These are phyloP conservation scores for Diaporthe humulicola DNA, from an alignment of 2,329 filamentous ascomycete species.

Conservation along the genomic window DNA sequence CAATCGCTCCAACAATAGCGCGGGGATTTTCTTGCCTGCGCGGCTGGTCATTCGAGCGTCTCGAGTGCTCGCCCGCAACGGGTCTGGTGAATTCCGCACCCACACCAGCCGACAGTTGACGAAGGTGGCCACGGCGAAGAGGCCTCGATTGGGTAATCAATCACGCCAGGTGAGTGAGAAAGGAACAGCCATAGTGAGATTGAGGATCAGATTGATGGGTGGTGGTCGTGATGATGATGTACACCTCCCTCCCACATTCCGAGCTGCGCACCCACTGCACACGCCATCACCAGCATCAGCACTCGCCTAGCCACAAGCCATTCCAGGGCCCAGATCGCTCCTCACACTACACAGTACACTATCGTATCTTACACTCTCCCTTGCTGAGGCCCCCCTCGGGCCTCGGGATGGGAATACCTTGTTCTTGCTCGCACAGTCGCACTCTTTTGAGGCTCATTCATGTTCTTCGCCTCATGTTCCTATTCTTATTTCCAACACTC, in stretches of 20 bases:
- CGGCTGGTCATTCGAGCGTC: background rate
- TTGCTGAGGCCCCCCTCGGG: too few species aligned
- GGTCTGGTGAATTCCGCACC: background rate
- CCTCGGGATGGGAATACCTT: background rate
- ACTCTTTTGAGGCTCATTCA: background rate
- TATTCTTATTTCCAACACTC: background rate
- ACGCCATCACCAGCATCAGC: constrained; percentile 19
- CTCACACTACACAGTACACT: background rate
- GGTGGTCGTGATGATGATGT: background rate
- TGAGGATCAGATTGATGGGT: constrained; percentile 5
- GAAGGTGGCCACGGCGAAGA: background rate
- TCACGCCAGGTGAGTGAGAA: constrained; percentile 12
- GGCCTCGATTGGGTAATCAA: background rate
- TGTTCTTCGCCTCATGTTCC: background rate
- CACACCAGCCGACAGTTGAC: too few species aligned
- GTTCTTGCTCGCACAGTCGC: constrained; percentile 1
- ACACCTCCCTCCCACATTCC: constrained; percentile 10
- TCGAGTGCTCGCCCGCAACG: background rate
- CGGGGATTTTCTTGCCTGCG: background rate
- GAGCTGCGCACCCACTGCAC: constrained; percentile 26
- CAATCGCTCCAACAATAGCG: constrained; percentile 10
- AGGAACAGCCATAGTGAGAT: background rate
- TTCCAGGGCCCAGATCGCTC: constrained; percentile 7
- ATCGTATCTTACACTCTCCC: background rate
- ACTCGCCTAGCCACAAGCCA: constrained; percentile 11